Base-by-base conservation (phyloP, 768 basidiomycete genomes). In the Dacryopinax primogenitus region DNA sequence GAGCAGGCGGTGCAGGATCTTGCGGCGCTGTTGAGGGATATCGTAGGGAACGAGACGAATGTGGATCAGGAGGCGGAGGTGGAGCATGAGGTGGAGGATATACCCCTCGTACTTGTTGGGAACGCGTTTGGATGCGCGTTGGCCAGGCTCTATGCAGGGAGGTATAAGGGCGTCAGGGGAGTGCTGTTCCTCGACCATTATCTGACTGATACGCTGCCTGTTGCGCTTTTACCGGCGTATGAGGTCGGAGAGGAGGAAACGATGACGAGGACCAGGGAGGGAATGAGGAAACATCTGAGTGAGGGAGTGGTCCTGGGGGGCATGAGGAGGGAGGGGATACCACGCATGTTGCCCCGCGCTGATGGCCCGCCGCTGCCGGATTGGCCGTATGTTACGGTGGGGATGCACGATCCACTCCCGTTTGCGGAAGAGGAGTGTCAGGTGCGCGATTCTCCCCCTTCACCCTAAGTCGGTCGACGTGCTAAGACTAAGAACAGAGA, bases 81-180 rank as follows among this genome's bases (percentile, higher is more conserved):
- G 26, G 51, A 58, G 51, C 51, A 58, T 18, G 51, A 58, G 26
- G 51, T 58, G 11, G 51, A 58, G 30, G 51, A 58, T 58, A 58
- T 58, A 23, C 51, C 51, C 26, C 51, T 58, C 30, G 51, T 58
- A 30, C 30, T 58, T 13, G 51, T 58, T 3, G 51, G 51, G 51
- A 58, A 58, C 26, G 51, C 13, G 51, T 58, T 58, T 18, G 51
- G 51, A 11, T 58, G 51, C 26, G 51, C 30, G 51, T 30, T 58
- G 13, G 51, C 51, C 4, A 3, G 51, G 51, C 51, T 58, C 26
- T 58, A 58, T 32, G 51, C 51, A 6, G 51, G 13, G 4, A 58
- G 15, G 51, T 58, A 58, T 30, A 58, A 58, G 51, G 51, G 51
- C 26, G 51, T 58, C 4, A 11, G 51, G 4, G 51, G 51, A 3